Evolutionary conservation across 495 filamentous ascomycete genomes (phyloP).

Genomic region (Lophiostoma macrostomum): DNA sequence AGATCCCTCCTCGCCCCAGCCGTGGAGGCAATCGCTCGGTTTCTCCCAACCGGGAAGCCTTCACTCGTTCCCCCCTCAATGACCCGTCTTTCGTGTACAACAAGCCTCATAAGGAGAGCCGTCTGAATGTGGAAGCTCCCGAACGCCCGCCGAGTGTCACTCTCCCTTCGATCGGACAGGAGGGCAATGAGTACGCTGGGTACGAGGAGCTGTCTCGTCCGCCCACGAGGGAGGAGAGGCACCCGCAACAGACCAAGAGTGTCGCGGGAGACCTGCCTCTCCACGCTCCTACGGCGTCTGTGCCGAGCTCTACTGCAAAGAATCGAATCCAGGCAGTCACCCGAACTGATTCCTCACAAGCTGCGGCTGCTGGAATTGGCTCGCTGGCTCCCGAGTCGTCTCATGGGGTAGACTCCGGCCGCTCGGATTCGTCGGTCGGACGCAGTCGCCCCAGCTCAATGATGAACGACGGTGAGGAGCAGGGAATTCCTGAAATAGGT

Average conservation of each 20-base stretch:
- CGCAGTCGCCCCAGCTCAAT: slow-evolving; percentile 46
- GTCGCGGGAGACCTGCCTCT: slow-evolving; percentile 78
- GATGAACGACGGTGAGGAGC: slow-evolving; percentile 61
- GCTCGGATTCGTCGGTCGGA: slow-evolving; percentile 51
- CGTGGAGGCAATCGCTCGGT: slow-evolving; percentile 69
- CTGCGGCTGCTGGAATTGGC: slow-evolving; percentile 77
- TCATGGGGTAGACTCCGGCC: slow-evolving; percentile 19
- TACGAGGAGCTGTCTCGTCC: slow-evolving; percentile 45
- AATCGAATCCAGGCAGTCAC: slow-evolving; percentile 76
- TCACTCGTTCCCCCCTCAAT: slow-evolving; percentile 82
- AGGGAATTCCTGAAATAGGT: slow-evolving; percentile 88
- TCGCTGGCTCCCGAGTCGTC: slow-evolving; percentile 49
- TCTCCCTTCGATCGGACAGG: slow-evolving; percentile 81
- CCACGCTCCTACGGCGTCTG: slow-evolving; percentile 84
- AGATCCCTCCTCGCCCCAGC: slow-evolving; percentile 71
- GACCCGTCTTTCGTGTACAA: slow-evolving; percentile 54
- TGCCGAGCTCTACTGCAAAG: slow-evolving; percentile 74
- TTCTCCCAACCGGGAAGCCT: slow-evolving; percentile 73
- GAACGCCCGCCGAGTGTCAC: slow-evolving; percentile 70
- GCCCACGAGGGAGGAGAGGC: slow-evolving; percentile 20
- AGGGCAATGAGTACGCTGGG: slow-evolving; percentile 82
- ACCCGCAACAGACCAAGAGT: slow-evolving; percentile 69
- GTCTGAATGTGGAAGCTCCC: slow-evolving; percentile 50
- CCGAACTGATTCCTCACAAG: slow-evolving; percentile 80
- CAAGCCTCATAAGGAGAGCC: slow-evolving; percentile 44